phyloP scores from a whole-genome alignment of 768 basidiomycete species.

The Suillus placidus region DNA sequence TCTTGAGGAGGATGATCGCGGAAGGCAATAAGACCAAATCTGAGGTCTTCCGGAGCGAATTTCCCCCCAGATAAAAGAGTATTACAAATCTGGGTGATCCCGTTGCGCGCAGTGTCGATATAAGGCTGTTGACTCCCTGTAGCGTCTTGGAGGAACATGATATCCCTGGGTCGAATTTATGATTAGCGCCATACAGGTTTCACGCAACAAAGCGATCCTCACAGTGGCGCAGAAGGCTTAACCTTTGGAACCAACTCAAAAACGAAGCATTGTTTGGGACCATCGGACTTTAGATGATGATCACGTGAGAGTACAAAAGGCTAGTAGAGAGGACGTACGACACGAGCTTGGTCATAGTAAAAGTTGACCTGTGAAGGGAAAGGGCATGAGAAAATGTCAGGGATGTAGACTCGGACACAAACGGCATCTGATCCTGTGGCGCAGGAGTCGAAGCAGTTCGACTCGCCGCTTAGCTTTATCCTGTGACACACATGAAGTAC shows the following conservation, averaged over 20 bases:
- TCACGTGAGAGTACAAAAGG: neutral
- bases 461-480: no score
- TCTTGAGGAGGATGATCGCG: neutral
- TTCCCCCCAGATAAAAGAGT: neutral
- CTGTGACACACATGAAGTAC: no score
- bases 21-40: neutral
- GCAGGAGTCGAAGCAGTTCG: no score
- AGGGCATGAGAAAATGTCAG: no score
- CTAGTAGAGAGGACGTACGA: neutral
- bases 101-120: neutral
- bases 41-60: neutral
- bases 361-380: no score
- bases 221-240: neutral
- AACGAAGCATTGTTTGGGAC: neutral
- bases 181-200: neutral
- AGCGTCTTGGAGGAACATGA: neutral
- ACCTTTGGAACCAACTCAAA: neutral
- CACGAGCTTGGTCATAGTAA: neutral
- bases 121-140: neutral
- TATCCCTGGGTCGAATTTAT: neutral
- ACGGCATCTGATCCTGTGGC: no score
- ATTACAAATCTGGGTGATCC: neutral
- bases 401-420: no score
- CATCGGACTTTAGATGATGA: neutral
- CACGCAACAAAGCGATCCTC: neutral